Conservation (phyloP, 1,284 basidiomycete genomes). For the Meira nashicola region DNA sequence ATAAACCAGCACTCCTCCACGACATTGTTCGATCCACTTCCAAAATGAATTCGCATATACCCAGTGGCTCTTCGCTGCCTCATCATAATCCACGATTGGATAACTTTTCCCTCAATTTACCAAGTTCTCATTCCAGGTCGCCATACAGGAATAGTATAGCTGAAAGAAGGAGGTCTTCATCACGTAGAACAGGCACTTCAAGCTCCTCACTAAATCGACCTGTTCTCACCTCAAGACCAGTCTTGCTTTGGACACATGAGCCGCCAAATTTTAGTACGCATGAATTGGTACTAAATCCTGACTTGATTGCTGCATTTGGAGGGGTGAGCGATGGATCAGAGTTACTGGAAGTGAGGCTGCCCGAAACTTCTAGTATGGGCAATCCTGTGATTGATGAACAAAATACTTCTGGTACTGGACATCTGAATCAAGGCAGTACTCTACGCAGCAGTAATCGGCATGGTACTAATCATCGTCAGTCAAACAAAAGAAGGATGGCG, state of each 20-base stretch:
- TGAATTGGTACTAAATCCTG: conserved; percentile 48
- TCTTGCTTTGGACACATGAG: conserved; percentile 44
- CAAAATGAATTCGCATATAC: too few relatives aligned
- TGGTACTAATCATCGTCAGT: not conserved
- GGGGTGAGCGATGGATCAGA: conserved; percentile 36
- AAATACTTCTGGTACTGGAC: not conserved
- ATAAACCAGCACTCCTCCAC: too few relatives aligned
- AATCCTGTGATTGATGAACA: not conserved
- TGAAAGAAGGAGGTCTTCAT: conserved; percentile 16
- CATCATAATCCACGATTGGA: not conserved
- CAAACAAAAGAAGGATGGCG: not conserved
- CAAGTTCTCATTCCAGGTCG: not conserved
- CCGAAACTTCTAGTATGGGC: not conserved
- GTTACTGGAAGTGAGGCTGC: conserved; percentile 28
- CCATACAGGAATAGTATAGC: conserved; percentile 1
- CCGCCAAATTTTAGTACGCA: conserved; percentile 47
- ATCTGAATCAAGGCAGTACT: too few relatives aligned
- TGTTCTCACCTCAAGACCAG: conserved; percentile 13
- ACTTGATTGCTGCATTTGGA: conserved; percentile 24
- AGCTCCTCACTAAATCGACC: conserved; percentile 9
- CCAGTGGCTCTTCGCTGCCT: too few relatives aligned
- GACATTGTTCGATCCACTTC: too few relatives aligned
- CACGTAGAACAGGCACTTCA: conserved; percentile 10
- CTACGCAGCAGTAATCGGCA: too few relatives aligned
- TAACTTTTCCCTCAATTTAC: not conserved